Evolutionary conservation across 2,329 filamentous ascomycete species (phyloP).

Genomic region (Monosporascus sp.): DNA sequence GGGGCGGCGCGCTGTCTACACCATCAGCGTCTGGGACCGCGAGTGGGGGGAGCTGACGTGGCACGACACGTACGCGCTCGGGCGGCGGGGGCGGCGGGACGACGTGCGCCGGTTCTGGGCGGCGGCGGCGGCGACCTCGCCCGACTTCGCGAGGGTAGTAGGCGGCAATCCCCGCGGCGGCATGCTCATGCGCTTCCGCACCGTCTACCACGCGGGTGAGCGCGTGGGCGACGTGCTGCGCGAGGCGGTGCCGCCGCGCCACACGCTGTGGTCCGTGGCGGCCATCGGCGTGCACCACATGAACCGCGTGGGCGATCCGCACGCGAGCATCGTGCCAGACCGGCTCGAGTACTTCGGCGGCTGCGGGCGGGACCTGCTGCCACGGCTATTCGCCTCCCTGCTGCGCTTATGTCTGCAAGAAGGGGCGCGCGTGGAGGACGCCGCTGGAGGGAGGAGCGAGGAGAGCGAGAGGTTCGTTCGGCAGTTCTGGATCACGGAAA

Average conservation of each 20-base stretch:
- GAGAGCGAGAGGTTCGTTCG: conserved; percentile 1
- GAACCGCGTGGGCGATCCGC: conserved; percentile 8
- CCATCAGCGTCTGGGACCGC: conserved; percentile 19
- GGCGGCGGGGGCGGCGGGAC: conserved; percentile 5
- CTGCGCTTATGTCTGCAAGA: conserved; percentile 10
- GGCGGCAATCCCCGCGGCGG: neutral
- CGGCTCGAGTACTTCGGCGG: conserved; percentile 15
- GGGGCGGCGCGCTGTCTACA: conserved; percentile 12
- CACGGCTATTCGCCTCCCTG: conserved; percentile 13
- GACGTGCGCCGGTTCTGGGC: conserved; percentile 13
- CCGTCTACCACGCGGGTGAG: conserved; percentile 10
- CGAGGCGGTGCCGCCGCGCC: conserved; percentile 5
- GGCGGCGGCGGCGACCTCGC: neutral
- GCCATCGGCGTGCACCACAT: conserved; percentile 13
- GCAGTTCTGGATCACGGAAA: conserved; percentile 7
- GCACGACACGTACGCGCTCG: conserved; percentile 15
- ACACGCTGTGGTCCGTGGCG: conserved; percentile 14
- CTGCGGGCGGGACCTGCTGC: conserved; percentile 6
- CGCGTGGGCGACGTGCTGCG: conserved; percentile 10
- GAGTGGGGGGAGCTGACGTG: conserved; percentile 18
- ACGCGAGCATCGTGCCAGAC: conserved; percentile 14
- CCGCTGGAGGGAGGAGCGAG: neutral
- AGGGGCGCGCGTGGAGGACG: neutral
- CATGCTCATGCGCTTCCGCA: conserved; percentile 13
- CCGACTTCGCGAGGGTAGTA: neutral